Percentiles rank a stretch among this genome's conserved stretches.
Evolutionary conservation across 108 stramenopile genomes (phyloP).

Genomic region (Cyclotella distinguenda): DNA sequence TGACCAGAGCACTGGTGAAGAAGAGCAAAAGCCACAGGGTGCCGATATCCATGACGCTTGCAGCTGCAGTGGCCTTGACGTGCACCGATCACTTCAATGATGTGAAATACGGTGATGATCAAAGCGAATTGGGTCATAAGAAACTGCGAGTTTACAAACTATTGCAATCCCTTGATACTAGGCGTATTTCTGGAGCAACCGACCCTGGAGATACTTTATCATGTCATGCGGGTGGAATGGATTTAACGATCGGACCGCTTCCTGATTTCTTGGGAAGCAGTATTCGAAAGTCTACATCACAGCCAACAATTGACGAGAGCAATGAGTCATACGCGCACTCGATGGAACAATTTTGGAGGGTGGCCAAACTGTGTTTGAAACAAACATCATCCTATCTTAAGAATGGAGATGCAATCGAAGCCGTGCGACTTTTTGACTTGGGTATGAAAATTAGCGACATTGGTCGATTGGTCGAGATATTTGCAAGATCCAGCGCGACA

Average conservation of each 20-base stretch:
- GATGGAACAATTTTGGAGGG: conserved; percentile 9
- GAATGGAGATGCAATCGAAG: conserved; percentile 6
- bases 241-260: conserved; percentile 2
- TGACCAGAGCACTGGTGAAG: conserved; percentile 1
- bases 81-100: background rate
- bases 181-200: conserved; percentile 7
- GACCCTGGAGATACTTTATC: conserved; percentile 9
- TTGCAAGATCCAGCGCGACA: background rate
- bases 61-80: conserved; percentile 4
- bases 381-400: conserved; percentile 15
- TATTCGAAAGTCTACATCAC: background rate
- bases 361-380: conserved; percentile 5
- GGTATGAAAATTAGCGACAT: conserved; percentile 18
- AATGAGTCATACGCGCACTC: background rate
- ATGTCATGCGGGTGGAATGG: conserved; percentile 14
- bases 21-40: conserved; percentile 12
- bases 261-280: conserved; percentile 8
- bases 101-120: background rate
- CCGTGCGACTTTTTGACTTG: conserved; percentile 11
- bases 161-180: conserved; percentile 19
- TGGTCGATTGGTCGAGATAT: conserved; percentile 16
- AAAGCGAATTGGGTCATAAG: background rate
- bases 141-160: conserved; percentile 14
- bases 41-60: conserved; percentile 10
- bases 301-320: background rate